phyloP scores from a whole-genome alignment of 1,284 basidiomycete genomes.

The Moesziomyces parantarcticus region DNA sequence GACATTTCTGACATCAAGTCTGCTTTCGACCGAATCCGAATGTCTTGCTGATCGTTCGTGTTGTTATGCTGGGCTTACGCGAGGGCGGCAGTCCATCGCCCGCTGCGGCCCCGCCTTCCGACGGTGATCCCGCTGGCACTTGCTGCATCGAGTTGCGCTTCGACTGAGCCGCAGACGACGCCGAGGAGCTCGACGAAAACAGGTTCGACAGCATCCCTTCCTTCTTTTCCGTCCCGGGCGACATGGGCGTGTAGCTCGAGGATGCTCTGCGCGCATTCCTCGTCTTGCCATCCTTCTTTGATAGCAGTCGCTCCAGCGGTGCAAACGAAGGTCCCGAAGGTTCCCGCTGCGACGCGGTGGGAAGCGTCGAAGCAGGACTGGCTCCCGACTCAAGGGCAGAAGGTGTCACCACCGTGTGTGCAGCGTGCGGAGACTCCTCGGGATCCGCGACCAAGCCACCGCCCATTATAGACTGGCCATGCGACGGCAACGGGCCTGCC shows the following conservation, averaged over 20 bases:
- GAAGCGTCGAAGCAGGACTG: not conserved
- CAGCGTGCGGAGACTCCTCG: conserved; percentile 8
- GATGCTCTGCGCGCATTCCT: conserved; percentile 39
- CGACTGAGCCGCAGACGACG: conserved; percentile 20
- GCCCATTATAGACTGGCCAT: not conserved
- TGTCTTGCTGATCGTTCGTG: conserved; percentile 39
- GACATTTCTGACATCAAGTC: not conserved
- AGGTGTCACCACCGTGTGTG: conserved; percentile 8
- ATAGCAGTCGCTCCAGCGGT: conserved; percentile 44
- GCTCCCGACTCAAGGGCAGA: conserved; percentile 5
- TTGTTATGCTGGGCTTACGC: conserved; percentile 42
- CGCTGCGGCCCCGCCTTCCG: conserved; percentile 8
- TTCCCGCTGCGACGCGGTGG: conserved; percentile 5
- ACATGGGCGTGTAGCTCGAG: conserved; percentile 33
- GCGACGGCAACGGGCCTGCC: conserved; percentile 1
- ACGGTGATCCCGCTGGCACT: conserved; percentile 4
- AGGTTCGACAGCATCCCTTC: conserved; percentile 43
- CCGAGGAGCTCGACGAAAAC: conserved; percentile 22
- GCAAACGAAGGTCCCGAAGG: conserved; percentile 35
- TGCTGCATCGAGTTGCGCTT: conserved; percentile 37
- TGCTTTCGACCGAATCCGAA: conserved; percentile 48
- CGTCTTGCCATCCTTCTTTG: conserved; percentile 50
- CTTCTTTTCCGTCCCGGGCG: conserved; percentile 31
- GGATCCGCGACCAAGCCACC: conserved; percentile 14
- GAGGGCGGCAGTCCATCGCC: conserved; percentile 18